Evolutionary conservation across 257 asterid species (phyloP), one percentile per base, ranked within the genome.

Genomic region (Scutellaria barbata): DNA sequence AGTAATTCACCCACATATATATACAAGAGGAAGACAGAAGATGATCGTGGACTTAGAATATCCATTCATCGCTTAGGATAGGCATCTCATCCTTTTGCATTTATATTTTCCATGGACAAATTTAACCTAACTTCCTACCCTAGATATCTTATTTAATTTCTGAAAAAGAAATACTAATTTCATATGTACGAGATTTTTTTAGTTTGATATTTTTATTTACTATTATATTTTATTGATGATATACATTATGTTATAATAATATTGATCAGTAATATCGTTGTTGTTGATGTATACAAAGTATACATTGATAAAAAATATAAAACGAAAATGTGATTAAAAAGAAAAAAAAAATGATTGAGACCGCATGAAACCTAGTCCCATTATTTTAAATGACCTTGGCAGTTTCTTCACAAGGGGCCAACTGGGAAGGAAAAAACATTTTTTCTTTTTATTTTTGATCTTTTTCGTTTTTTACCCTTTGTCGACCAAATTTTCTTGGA

Each of bases 31-130:
- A 75, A 59, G 72, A 46, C 58, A 71, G 43, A 45, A 60, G 59
- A 52, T 20, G 77, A 75, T 79, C 83, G 83, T 79, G 83, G 83
- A 71, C 12, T 71, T 71, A 42, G 69, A 60, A 16, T 45, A 22
- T 80, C 84, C 84, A 71, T 75, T 72, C 84, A 79, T 68, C 35
- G 3, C 12, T 25, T 58, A 61, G 18, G 46, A 45, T 58, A 52
- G 9, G 54, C 33, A 60, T 71, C 61, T 51, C 75, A 60, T 72
- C 41, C 1, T 61, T 22, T 60, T 63, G 7, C 16, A 55, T 69
- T 55, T 66, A 51, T 62, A 35, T 30, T 68, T 40, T 17, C 52
- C 30, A 50, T 43, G 11, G 40, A 11, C 20, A 17, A 22, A 22
- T 22, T 2, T 22, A 9, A 62, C 74, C 69, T 22, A 47, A 18